Evolutionary conservation across 2,329 filamentous ascomycete species (phyloP).

Genomic region (Apiospora kogelbergensis): DNA sequence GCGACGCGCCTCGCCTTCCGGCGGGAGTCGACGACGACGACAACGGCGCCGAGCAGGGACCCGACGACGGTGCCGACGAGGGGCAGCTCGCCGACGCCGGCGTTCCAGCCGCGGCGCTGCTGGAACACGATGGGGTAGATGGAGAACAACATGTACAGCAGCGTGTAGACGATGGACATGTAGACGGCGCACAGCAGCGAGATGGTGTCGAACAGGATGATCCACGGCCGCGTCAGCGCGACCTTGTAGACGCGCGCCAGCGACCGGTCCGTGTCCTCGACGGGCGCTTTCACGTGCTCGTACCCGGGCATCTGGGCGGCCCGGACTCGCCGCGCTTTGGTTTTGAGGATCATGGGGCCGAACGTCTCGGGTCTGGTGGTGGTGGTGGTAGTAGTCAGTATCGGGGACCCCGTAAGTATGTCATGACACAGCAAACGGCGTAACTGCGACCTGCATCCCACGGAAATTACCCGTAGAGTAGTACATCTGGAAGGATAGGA

Average conservation of each 20-base stretch:
- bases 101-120: slow-evolving; percentile 52
- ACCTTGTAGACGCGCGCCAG: slow-evolving; percentile 48
- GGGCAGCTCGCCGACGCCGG: slow-evolving; percentile 51
- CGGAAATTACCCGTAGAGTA: too few relatives aligned
- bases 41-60: slow-evolving; percentile 41
- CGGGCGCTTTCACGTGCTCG: slow-evolving; percentile 49
- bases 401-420: too few relatives aligned
- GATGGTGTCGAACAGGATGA: slow-evolving; percentile 54
- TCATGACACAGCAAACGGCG: too few relatives aligned
- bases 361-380: slow-evolving; percentile 55
- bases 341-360: slow-evolving; percentile 47
- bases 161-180: slow-evolving; percentile 50
- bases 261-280: slow-evolving; percentile 45
- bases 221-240: slow-evolving; percentile 53
- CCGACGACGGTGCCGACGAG: slow-evolving; percentile 51
- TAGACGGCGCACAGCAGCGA: slow-evolving; percentile 53
- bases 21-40: slow-evolving; percentile 41
- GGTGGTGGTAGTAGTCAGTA: too few relatives aligned
- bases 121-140: slow-evolving; percentile 58
- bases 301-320: slow-evolving; percentile 48
- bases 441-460: too few relatives aligned
- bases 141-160: slow-evolving; percentile 58
- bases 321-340: slow-evolving; percentile 54
- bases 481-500: neutral
- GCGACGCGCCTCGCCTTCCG: slow-evolving; percentile 38